Evolutionary conservation across 106 monocot genomes (phyloP).

Genomic region (Amphibolis antarctica): DNA sequence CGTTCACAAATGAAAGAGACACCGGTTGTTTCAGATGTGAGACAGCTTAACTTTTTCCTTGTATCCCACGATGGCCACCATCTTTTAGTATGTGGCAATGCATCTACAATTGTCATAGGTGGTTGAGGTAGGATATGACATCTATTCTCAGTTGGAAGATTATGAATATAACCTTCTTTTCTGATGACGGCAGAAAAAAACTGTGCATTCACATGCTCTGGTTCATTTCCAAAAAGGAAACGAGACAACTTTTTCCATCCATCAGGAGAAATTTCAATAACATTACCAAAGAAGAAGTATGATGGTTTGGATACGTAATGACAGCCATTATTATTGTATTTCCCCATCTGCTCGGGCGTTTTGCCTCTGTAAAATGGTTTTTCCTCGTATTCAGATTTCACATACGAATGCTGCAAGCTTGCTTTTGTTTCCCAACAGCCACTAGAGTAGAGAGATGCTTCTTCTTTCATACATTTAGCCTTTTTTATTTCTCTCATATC

Average conservation of each 20-base stretch:
- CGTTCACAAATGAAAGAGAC: slow-evolving; percentile 37
- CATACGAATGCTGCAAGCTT: neutral
- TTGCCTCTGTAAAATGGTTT: slow-evolving; percentile 13
- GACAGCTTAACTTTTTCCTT: slow-evolving; percentile 54
- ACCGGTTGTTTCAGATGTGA: slow-evolving; percentile 30
- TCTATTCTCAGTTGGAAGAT: slow-evolving; percentile 49
- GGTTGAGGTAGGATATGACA: slow-evolving; percentile 36
- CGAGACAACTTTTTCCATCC: slow-evolving; percentile 66
- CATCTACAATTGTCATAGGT: slow-evolving; percentile 57
- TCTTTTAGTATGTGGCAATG: slow-evolving; percentile 49
- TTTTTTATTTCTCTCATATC: slow-evolving; percentile 32
- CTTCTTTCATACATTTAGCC: slow-evolving; percentile 26
- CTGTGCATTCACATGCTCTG: slow-evolving; percentile 47
- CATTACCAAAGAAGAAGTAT: slow-evolving; percentile 71
- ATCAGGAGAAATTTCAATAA: slow-evolving; percentile 37
- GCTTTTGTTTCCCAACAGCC: slow-evolving; percentile 2
- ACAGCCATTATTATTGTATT: slow-evolving; percentile 4
- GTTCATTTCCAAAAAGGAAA: slow-evolving; percentile 52
- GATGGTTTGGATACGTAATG: slow-evolving; percentile 25
- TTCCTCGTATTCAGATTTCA: neutral
- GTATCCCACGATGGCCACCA: slow-evolving; percentile 97
- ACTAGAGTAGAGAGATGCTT: slow-evolving; percentile 10
- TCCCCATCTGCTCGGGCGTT: slow-evolving; percentile 3
- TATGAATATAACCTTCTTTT: slow-evolving; percentile 82
- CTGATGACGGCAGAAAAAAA: slow-evolving; percentile 73